phyloP scores from a whole-genome alignment of 2,329 filamentous ascomycete genomes.

The Lasiodiplodia gonubiensis region DNA sequence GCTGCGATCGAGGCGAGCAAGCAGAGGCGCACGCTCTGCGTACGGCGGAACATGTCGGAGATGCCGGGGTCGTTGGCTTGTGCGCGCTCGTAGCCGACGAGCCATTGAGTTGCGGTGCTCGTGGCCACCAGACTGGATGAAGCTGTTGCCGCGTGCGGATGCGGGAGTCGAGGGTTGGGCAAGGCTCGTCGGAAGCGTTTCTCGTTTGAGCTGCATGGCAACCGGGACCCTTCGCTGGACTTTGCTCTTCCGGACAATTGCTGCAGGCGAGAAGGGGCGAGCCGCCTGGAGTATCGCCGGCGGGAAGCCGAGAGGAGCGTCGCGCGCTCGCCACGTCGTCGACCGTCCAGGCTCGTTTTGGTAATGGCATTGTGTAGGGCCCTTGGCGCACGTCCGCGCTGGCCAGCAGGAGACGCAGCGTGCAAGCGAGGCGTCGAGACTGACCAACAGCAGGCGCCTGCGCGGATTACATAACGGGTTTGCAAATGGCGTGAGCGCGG shows the following conservation, averaged over 20 bases:
- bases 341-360: slow-evolving; percentile 23
- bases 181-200: slow-evolving; percentile 23
- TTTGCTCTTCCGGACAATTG: slow-evolving; percentile 24
- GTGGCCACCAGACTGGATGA: slow-evolving; percentile 2
- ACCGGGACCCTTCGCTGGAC: slow-evolving; percentile 18
- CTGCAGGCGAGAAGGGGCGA: slow-evolving; percentile 27
- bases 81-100: slow-evolving; percentile 15
- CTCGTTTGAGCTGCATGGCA: slow-evolving; percentile 16
- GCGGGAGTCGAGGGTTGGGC: slow-evolving; percentile 19
- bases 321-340: slow-evolving; percentile 23
- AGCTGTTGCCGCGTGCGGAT: slow-evolving; percentile 18
- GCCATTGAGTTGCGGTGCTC: slow-evolving; percentile 2
- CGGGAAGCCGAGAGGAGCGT: slow-evolving; percentile 25
- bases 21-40: neutral
- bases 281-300: slow-evolving; percentile 21
- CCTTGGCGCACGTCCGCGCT: slow-evolving; percentile 23
- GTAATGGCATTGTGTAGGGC: slow-evolving; percentile 26
- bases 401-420: slow-evolving; percentile 17
- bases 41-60: slow-evolving; percentile 7
- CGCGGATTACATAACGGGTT: slow-evolving; percentile 26
- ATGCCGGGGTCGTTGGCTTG: slow-evolving; percentile 9
- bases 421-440: slow-evolving; percentile 9
- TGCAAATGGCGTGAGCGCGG: slow-evolving; percentile 26
- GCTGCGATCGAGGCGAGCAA: slow-evolving; percentile 18
- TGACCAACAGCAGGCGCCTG: slow-evolving; percentile 5